Base-by-base conservation (phyloP, 805 yeast species). In the Myxozyma monticola region DNA sequence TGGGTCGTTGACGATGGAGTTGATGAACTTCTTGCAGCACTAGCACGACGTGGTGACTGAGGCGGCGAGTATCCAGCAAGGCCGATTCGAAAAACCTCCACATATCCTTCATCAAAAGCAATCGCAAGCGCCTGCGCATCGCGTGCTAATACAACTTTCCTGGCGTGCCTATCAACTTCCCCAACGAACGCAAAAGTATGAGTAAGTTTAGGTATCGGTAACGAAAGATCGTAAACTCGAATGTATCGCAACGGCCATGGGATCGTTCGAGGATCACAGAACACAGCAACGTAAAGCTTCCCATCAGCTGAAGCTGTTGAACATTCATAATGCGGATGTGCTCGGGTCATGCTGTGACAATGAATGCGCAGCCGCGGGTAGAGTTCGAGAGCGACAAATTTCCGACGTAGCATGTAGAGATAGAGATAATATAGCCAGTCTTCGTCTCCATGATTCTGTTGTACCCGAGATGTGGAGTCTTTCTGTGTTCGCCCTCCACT, bases 281-380 rank as follows among this genome's bases (percentile, higher is more conserved):
- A 39, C 21, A 50, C 21, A 21, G 22, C 41, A 6, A 48, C 45
- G 24, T 34, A 45, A 24, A 39, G 28, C 31, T 33, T 20, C n/a
- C 58, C 59, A 31, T 54, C 59, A 0, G 51, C 42, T n/a, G 59
- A 53, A 17, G 12, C 37, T 3, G 50, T 33, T 4, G 45, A 35
- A 24, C 56, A 54, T 31, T 53, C 59, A 31, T 26, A 45, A 28
- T 53, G 45, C 9, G 44, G 42, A 33, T 52, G 56, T 9, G 9
- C 12, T 14, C 41, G 39, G 17, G 34, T 12, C 31, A 30, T 20
- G 28, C n/a, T 22, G 26, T 12, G 15, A 47, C 24, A 5, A 12
- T n/a, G 17, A 17, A 49, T 15, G 6, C n/a, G 9, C 12, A 28
- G 12, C 9, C 12, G 14, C 8, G 45, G 38, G 24, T 25, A 17